phyloP scores from a whole-genome alignment of 345 rosid genomes.

The Aurinia saxatilis region DNA sequence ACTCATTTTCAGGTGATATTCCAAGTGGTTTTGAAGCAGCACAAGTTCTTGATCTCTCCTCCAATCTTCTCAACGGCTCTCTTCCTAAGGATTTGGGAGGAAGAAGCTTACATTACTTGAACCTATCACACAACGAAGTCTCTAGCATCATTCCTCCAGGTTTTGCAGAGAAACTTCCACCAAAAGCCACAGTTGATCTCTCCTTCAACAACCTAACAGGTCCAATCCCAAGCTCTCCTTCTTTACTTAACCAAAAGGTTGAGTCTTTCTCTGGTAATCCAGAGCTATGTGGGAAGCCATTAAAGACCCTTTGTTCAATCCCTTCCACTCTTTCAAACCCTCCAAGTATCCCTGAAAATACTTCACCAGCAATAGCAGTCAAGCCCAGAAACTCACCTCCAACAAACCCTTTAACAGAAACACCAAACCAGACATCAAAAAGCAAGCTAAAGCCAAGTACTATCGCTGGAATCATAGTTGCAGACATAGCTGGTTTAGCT shows the following conservation, averaged over 20 bases:
- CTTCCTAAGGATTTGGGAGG: conserved; percentile 62
- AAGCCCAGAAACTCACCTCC: conserved; percentile 56
- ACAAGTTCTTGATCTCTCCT: conserved; percentile 65
- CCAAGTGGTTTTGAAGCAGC: conserved; percentile 52
- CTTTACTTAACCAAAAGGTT: conserved; percentile 49
- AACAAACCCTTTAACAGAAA: conserved; percentile 18
- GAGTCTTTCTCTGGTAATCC: conserved; percentile 54
- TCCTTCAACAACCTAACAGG: conserved; percentile 87
- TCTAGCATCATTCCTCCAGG: conserved; percentile 48
- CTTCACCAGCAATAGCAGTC: conserved; percentile 87
- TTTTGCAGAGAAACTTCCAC: conserved; percentile 52
- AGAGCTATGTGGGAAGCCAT: conserved; percentile 77
- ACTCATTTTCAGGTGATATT: conserved; percentile 51
- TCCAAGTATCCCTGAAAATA: conserved; percentile 47
- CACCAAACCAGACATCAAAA: conserved; percentile 12
- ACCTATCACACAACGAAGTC: conserved; percentile 67
- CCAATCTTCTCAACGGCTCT: conserved; percentile 65
- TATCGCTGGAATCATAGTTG: conserved; percentile 55
- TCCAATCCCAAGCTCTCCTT: conserved; percentile 51
- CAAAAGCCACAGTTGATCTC: conserved; percentile 56
- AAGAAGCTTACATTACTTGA: conserved; percentile 45
- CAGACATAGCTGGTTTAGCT: conserved; percentile 57
- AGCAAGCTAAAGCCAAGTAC: conserved; percentile 62
- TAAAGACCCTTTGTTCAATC: conserved; percentile 63
- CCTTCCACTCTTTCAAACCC: conserved; percentile 74